phyloP scores from a whole-genome alignment of 2,329 filamentous ascomycete species.

The Colletotrichum tropicale region DNA sequence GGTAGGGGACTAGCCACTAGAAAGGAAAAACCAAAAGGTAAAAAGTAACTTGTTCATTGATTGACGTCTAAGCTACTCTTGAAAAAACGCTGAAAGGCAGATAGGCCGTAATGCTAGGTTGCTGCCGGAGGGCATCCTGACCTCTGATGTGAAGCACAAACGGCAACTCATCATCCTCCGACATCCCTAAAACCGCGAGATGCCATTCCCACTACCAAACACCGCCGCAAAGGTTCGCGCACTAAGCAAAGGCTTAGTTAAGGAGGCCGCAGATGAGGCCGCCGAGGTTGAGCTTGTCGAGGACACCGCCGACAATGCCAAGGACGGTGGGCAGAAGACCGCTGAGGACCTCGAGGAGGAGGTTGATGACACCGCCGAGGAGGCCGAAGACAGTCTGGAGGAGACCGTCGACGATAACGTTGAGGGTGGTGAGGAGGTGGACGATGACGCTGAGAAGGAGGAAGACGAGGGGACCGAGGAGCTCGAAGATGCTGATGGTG shows the following conservation, averaged over 20 bases:
- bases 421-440: conserved; percentile 11
- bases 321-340: conserved; percentile 12
- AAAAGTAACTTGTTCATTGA: not conserved
- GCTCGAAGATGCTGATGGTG: conserved; percentile 18
- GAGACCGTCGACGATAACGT: conserved; percentile 4
- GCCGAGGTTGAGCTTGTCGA: not conserved
- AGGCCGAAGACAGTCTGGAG: not conserved
- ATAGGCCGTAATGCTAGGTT: not conserved
- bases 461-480: conserved; percentile 12
- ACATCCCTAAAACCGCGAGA: not conserved
- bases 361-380: conserved; percentile 1
- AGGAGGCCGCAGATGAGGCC: conserved; percentile 12
- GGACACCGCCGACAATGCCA: not conserved
- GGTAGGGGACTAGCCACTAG: not conserved
- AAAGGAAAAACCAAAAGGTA: not conserved
- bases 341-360: conserved; percentile 5
- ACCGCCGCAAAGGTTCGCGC: not conserved
- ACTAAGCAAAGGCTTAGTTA: not conserved
- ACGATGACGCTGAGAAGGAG: conserved; percentile 2
- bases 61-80: not conserved
- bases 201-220: not conserved
- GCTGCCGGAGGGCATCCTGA: not conserved
- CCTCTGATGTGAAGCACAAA: not conserved
- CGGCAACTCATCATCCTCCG: not conserved
- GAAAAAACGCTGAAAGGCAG: not conserved